These are phyloP conservation scores for Mercurialis annua DNA, from an alignment of 345 rosid genomes.

Conservation along the genomic window DNA sequence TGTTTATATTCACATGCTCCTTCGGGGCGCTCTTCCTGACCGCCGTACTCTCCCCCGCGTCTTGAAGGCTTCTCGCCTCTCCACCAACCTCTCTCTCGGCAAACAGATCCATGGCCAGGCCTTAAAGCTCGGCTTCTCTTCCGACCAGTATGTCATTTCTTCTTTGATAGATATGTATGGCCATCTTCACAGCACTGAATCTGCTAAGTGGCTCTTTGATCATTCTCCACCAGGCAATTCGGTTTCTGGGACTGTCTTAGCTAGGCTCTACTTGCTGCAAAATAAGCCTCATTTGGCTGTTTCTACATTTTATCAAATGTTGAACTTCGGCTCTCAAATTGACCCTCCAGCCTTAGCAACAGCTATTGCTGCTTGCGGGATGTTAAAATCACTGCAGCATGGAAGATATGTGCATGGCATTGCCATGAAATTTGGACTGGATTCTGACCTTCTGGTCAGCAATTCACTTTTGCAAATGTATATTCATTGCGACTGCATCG, in stretches of 20 bases:
- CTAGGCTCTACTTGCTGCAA: constrained; percentile 35
- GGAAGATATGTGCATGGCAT: constrained; percentile 36
- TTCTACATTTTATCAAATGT: constrained; percentile 38
- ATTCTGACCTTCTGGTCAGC: constrained; percentile 41
- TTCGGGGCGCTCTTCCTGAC: constrained; percentile 43
- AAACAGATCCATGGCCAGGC: constrained; percentile 44
- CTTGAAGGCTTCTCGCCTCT: constrained; percentile 37
- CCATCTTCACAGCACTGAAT: constrained; percentile 31
- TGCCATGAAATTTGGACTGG: constrained; percentile 38
- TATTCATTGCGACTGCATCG: constrained; percentile 34
- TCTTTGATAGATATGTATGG: constrained; percentile 51
- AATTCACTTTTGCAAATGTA: constrained; percentile 51
- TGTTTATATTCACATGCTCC: constrained; percentile 41
- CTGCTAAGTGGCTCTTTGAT: constrained; percentile 39
- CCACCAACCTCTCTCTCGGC: constrained; percentile 31
- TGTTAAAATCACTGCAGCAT: constrained; percentile 36
- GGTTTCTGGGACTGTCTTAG: constrained; percentile 43
- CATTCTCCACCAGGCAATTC: constrained; percentile 33
- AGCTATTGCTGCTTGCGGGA: constrained; percentile 37
- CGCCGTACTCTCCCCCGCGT: constrained; percentile 45
- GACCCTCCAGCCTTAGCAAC: constrained; percentile 45
- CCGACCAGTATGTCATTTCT: constrained; percentile 36
- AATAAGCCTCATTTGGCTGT: constrained; percentile 35
- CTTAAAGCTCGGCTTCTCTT: constrained; percentile 36
- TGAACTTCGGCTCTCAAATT: constrained; percentile 19